Evolutionary conservation across 225 moss, liverwort and hornwort species (phyloP).

Genomic region (Thuidium tamariscinum): DNA sequence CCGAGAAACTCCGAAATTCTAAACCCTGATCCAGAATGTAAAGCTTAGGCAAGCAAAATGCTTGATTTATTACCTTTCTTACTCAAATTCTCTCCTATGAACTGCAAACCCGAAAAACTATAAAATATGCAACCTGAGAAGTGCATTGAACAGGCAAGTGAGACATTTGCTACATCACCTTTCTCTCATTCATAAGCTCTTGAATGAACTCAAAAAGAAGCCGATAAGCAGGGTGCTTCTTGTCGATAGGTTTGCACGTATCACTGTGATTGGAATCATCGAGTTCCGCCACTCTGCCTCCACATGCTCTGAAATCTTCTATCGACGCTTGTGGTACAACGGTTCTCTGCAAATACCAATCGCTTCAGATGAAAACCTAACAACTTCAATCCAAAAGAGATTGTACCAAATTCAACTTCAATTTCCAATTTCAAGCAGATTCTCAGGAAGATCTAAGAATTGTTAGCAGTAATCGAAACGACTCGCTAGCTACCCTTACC

Average conservation of each 20-base stretch:
- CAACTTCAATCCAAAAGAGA: background rate
- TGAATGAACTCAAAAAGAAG: background rate
- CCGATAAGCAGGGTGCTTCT: background rate
- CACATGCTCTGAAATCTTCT: background rate
- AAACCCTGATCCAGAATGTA: background rate
- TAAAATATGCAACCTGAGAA: background rate
- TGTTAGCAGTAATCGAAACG: too few relatives aligned
- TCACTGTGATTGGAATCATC: background rate
- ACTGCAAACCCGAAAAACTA: background rate
- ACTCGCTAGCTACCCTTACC: background rate
- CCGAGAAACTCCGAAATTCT: background rate
- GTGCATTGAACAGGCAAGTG: background rate
- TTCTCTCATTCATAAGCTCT: background rate
- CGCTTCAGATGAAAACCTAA: background rate
- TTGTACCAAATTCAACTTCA: background rate
- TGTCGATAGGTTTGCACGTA: background rate
- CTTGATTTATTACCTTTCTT: background rate
- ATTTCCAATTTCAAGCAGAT: background rate
- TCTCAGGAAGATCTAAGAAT: background rate
- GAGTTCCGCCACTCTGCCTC: background rate
- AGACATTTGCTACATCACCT: background rate
- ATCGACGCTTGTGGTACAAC: background rate
- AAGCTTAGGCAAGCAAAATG: background rate
- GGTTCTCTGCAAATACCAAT: background rate
- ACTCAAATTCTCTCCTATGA: background rate